These are phyloP conservation scores for Cryptococcus sp. DNA, from an alignment of 1,284 basidiomycete species.

Conservation along the genomic window DNA sequence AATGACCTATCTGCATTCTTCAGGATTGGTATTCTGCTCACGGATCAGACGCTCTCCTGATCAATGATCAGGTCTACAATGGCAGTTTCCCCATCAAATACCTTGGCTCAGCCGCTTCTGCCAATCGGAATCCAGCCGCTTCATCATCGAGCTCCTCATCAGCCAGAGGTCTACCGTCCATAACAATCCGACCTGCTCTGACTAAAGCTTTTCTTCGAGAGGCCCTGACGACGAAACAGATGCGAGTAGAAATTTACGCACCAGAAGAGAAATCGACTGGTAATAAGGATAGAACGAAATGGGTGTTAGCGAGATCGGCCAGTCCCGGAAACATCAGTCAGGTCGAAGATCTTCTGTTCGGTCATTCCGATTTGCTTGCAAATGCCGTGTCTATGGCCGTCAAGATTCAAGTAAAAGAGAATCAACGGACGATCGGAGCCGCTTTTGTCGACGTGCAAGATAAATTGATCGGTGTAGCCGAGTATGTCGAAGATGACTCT, in stretches of 20 bases:
- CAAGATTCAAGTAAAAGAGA: conserved; percentile 67
- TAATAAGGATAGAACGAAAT: conserved; percentile 65
- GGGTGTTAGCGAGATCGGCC: conserved; percentile 80
- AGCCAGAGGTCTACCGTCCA: conserved; percentile 65
- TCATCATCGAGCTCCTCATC: conserved; percentile 30
- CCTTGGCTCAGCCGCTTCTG: conserved; percentile 69
- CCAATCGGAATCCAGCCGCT: conserved; percentile 8
- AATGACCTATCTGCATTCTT: background rate
- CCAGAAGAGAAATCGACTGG: conserved; percentile 67
- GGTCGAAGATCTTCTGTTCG: conserved; percentile 91
- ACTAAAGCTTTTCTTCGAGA: conserved; percentile 86
- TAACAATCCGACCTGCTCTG: conserved; percentile 75
- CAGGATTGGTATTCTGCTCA: conserved; percentile 86
- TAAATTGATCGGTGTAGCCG: conserved; percentile 64
- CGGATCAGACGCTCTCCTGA: conserved; percentile 81
- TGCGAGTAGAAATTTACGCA: conserved; percentile 90
- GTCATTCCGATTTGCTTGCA: conserved; percentile 74
- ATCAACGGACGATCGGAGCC: conserved; percentile 56
- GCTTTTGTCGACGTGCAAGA: conserved; percentile 61
- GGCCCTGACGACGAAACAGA: conserved; percentile 83
- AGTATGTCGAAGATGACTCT: conserved; percentile 92
- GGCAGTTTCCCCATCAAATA: conserved; percentile 64
- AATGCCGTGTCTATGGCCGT: conserved; percentile 91
- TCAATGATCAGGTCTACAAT: conserved; percentile 77
- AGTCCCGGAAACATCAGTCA: conserved; percentile 88